phyloP scores from a whole-genome alignment of 164 flowering plant species.

The Nelumbo lutea region DNA sequence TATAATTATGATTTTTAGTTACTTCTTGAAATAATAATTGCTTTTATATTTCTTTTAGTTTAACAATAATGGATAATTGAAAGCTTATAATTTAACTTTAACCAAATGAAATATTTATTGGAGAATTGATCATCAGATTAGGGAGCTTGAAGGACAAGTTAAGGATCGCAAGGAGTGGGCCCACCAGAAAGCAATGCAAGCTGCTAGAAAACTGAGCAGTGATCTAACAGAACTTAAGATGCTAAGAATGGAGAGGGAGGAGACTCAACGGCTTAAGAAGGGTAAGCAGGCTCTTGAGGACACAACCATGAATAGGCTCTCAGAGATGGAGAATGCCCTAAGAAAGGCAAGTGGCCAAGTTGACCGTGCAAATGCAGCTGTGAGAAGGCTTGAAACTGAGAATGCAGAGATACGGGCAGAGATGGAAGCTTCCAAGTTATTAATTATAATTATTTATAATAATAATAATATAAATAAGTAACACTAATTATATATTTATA shows the following conservation, averaged over 20 bases:
- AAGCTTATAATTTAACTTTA: too few species aligned
- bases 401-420: constrained; percentile 98
- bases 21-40: too few species aligned
- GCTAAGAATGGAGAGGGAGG: constrained; percentile 86
- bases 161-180: constrained; percentile 97
- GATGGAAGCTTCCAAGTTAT: constrained; percentile 94
- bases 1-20: too few species aligned
- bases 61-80: too few species aligned
- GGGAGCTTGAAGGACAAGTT: constrained; percentile 73
- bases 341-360: constrained; percentile 91
- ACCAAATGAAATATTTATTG: too few species aligned
- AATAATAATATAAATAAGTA: too few species aligned
- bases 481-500: too few species aligned
- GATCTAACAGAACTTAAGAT: constrained; percentile 87
- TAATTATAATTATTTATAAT: too few species aligned
- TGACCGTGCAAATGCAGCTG: constrained; percentile 88
- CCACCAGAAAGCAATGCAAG: constrained; percentile 96
- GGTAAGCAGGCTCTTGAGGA: constrained; percentile 87
- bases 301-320: constrained; percentile 74
- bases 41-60: too few species aligned
- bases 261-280: constrained; percentile 74
- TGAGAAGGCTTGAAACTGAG: constrained; percentile 78
- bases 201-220: constrained; percentile 83
- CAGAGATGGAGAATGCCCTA: constrained; percentile 89
- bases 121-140: constrained; percentile 76